Evolutionary conservation across 352 stramenopile genomes (phyloP).

Genomic region (Blastocystis sp.): DNA sequence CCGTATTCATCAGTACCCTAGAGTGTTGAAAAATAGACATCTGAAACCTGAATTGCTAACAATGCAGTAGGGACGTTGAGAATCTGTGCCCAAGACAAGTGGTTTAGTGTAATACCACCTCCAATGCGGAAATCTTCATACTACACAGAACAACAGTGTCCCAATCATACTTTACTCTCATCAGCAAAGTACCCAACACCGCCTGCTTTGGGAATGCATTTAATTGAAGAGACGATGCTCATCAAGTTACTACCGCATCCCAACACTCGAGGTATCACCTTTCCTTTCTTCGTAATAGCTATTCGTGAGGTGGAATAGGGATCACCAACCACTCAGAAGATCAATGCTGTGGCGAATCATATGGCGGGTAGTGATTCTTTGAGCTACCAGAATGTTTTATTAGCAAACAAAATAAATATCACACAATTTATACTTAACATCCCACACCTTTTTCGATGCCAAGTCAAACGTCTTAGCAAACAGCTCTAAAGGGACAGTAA

Average conservation of each 20-base stretch:
- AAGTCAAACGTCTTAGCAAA: background rate
- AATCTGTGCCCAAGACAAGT: conserved; percentile 62
- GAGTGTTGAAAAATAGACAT: background rate
- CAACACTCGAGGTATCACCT: background rate
- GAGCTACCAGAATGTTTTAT: background rate
- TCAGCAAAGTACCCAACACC: conserved; percentile 52
- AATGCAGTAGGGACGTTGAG: conserved; percentile 62
- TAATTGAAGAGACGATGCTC: conserved; percentile 55
- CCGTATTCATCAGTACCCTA: conserved; percentile 63
- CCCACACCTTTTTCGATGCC: conserved; percentile 31
- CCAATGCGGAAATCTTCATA: conserved; percentile 62
- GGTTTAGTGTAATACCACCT: conserved; percentile 63
- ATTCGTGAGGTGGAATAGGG: background rate
- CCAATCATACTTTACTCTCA: conserved; percentile 37
- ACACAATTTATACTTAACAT: conserved; percentile 30
- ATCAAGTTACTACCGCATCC: conserved; percentile 54
- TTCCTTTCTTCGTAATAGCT: conserved; percentile 56
- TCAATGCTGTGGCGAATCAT: conserved; percentile 60
- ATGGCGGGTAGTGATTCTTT: background rate
- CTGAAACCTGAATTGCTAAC: conserved; percentile 57
- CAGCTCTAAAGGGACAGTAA: conserved; percentile 16
- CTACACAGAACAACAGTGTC: background rate
- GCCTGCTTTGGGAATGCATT: conserved; percentile 35
- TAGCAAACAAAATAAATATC: background rate
- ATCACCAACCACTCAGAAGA: conserved; percentile 8